A percentile compares a stretch with the other conserved stretches of the same genome.
Conservation (phyloP, 2,329 filamentous ascomycete species). For the Cytospora paraplurivora region DNA sequence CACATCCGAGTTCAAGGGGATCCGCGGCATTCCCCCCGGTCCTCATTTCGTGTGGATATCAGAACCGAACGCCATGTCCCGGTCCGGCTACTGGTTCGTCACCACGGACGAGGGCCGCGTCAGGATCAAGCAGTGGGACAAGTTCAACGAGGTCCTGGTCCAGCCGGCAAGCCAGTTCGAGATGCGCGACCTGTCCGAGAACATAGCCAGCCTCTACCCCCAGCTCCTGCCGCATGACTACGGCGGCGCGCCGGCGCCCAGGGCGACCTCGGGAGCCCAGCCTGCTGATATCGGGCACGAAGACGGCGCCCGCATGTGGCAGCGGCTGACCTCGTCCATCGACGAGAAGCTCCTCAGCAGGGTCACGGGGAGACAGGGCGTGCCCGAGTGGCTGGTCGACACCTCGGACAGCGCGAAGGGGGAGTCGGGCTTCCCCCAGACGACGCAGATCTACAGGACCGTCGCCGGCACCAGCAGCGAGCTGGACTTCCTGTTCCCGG, state of each 20-base stretch:
- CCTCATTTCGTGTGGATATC: conserved; percentile 63
- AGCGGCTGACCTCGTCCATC: conserved; percentile 53
- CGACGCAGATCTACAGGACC: conserved; percentile 38
- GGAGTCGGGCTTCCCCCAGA: conserved; percentile 43
- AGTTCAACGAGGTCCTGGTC: conserved; percentile 55
- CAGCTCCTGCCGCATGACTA: conserved; percentile 50
- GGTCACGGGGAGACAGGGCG: conserved; percentile 46
- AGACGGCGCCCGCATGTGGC: conserved; percentile 49
- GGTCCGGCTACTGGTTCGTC: conserved; percentile 61
- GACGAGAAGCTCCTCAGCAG: conserved; percentile 47
- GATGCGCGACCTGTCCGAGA: conserved; percentile 47
- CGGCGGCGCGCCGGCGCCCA: conserved; percentile 32
- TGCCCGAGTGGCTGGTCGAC: conserved; percentile 53
- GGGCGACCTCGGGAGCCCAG: conserved; percentile 29
- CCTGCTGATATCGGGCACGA: conserved; percentile 35
- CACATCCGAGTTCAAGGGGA: conserved; percentile 49
- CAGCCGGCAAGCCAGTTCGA: conserved; percentile 51
- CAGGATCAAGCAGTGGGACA: conserved; percentile 58
- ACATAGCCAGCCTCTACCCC: conserved; percentile 42
- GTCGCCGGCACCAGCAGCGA: conserved; percentile 39
- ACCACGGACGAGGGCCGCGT: conserved; percentile 39
- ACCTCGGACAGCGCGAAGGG: conserved; percentile 56
- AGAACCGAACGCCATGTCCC: conserved; percentile 49
- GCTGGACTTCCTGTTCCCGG: conserved; percentile 52
- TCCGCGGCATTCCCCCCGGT: conserved; percentile 57